phyloP scores from a whole-genome alignment of 2,329 filamentous ascomycete species.

The Verticillium tricorpus region DNA sequence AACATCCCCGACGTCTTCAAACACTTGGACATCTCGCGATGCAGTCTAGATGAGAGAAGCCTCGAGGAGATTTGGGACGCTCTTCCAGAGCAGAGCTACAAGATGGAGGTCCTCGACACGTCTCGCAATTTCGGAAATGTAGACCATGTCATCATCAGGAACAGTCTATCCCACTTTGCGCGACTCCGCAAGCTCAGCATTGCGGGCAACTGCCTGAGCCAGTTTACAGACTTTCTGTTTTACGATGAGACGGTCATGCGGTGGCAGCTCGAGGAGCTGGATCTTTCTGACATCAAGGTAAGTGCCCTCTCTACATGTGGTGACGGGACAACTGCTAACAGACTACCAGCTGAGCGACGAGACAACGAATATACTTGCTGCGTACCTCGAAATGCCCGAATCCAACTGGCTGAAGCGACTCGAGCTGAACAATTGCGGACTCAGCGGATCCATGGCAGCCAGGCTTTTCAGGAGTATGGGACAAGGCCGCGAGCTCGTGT shows the following conservation, averaged over 20 bases:
- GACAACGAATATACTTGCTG: constrained; percentile 41
- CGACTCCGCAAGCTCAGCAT: constrained; percentile 46
- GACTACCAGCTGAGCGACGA: constrained; percentile 39
- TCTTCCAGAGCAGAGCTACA: constrained; percentile 38
- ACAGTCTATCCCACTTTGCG: constrained; percentile 37
- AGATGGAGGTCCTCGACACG: constrained; percentile 44
- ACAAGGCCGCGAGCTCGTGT: constrained; percentile 38
- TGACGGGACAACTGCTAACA: constrained; percentile 10
- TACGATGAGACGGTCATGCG: constrained; percentile 35
- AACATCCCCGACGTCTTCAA: constrained; percentile 28
- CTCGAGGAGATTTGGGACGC: constrained; percentile 44
- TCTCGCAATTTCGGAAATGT: constrained; percentile 49
- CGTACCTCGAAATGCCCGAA: constrained; percentile 36
- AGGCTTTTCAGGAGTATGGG: constrained; percentile 48
- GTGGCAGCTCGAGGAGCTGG: constrained; percentile 48
- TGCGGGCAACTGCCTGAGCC: constrained; percentile 44
- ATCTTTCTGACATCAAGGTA: constrained; percentile 51
- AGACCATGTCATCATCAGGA: constrained; percentile 39
- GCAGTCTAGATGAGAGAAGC: constrained; percentile 44
- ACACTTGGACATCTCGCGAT: constrained; percentile 46
- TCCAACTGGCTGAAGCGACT: constrained; percentile 39
- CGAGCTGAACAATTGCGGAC: constrained; percentile 46
- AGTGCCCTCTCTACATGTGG: constrained; percentile 8
- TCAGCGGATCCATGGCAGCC: constrained; percentile 45
- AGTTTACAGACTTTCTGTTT: constrained; percentile 40